Evolutionary conservation across 768 basidiomycete genomes (phyloP).

Genomic region (Lepiota venenata): DNA sequence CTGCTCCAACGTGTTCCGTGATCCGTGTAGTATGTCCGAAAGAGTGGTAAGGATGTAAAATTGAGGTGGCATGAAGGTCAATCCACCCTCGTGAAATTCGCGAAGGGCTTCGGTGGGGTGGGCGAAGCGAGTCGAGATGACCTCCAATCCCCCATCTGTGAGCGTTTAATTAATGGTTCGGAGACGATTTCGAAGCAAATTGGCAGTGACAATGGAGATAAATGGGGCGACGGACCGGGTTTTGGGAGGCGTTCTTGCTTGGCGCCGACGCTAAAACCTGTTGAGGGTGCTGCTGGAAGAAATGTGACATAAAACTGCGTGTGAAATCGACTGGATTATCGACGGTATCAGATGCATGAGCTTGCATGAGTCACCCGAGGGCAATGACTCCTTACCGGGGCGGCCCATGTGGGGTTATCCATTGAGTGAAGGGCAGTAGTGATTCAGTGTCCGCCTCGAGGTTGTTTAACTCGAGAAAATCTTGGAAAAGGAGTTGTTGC

Average conservation of each 20-base stretch:
- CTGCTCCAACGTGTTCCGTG: constrained; percentile 40
- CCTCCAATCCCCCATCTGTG: constrained; percentile 64
- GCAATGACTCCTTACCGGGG: constrained; percentile 39
- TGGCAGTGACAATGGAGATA: not conserved
- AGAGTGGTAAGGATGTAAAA: constrained; percentile 67
- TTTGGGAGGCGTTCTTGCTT: constrained; percentile 60
- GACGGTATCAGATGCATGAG: constrained; percentile 4
- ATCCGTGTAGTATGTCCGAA: constrained; percentile 44
- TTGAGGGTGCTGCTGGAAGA: constrained; percentile 38
- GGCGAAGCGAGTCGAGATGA: constrained; percentile 65
- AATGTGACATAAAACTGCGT: constrained; percentile 70
- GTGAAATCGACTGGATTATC: constrained; percentile 54
- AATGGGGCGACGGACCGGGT: constrained; percentile 32
- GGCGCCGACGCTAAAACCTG: constrained; percentile 49
- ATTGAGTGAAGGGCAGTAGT: constrained; percentile 69
- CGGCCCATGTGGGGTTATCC: constrained; percentile 61
- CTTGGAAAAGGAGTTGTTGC: constrained; percentile 43
- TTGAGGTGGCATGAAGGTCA: constrained; percentile 72
- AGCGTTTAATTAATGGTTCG: not conserved
- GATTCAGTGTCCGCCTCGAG: constrained; percentile 42
- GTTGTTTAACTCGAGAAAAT: constrained; percentile 45
- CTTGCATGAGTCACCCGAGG: not conserved
- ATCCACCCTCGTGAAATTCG: constrained; percentile 46
- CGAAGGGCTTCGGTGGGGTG: constrained; percentile 50
- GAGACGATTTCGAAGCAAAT: not conserved